Percentiles rank a stretch among this genome's conserved stretches.
phyloP scores from a whole-genome alignment of 495 filamentous ascomycete species.

The Neurospora tetraspora region DNA sequence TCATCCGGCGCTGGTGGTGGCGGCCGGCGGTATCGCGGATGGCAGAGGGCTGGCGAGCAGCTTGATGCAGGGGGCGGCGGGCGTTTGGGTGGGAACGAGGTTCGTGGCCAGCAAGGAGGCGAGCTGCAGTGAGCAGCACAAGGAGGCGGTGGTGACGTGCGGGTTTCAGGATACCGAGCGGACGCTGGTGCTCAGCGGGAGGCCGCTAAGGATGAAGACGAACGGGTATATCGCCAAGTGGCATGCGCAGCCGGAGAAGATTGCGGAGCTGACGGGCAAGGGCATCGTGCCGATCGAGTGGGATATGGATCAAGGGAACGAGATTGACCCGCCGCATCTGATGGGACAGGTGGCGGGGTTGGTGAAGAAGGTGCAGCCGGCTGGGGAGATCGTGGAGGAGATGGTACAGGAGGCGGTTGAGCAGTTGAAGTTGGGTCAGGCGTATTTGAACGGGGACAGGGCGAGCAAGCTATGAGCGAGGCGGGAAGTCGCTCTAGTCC shows the following conservation, averaged over 20 bases:
- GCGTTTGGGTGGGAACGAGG: conserved; percentile 77
- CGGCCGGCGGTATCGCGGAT: conserved; percentile 65
- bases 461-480: conserved; percentile 30
- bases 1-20: conserved; percentile 55
- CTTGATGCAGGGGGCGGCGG: conserved; percentile 63
- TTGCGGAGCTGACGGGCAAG: conserved; percentile 57
- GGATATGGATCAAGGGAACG: conserved; percentile 65
- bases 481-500: not conserved
- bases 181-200: conserved; percentile 68
- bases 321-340: conserved; percentile 73
- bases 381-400: conserved; percentile 68
- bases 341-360: conserved; percentile 90
- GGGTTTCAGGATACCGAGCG: conserved; percentile 63
- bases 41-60: conserved; percentile 60
- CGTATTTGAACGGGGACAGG: conserved; percentile 30
- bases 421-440: conserved; percentile 48
- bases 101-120: conserved; percentile 76
- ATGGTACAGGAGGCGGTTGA: conserved; percentile 76
- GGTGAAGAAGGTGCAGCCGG: conserved; percentile 66
- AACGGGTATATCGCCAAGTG: conserved; percentile 76
- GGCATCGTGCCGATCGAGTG: conserved; percentile 71
- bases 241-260: conserved; percentile 62
- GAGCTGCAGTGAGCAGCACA: conserved; percentile 66
- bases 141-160: conserved; percentile 67
- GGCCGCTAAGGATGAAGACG: conserved; percentile 67